Evolutionary conservation across 345 rosid genomes (phyloP).

Genomic region (Eucalyptus shirleyi): DNA sequence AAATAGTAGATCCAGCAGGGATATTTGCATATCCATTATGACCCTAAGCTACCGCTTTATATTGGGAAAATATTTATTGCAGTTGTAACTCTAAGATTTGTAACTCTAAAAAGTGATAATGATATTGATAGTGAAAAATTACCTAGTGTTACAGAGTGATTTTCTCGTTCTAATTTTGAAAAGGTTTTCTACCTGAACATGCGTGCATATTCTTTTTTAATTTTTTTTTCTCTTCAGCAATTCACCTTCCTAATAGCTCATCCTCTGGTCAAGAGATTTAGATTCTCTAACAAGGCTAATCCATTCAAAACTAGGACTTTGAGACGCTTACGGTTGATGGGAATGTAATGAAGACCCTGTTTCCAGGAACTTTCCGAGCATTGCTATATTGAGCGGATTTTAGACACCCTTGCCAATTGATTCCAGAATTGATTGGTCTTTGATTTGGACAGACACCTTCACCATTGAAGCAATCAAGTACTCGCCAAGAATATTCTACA

Average conservation of each 20-base stretch:
- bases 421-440: no score
- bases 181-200: rapidly evolving
- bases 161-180: no score
- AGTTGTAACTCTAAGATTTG: no score
- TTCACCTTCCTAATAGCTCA: rapidly evolving
- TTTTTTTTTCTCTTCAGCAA: rapidly evolving
- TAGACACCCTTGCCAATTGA: neutral
- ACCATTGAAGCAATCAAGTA: neutral
- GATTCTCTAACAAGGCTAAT: neutral
- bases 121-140: no score
- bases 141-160: no score
- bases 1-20: rapidly evolving
- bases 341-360: neutral
- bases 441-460: neutral
- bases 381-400: neutral
- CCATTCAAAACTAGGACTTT: neutral
- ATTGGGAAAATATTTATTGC: no score
- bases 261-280: neutral
- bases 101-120: rapidly evolving
- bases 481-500: no score
- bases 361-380: neutral
- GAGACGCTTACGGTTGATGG: neutral
- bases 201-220: neutral
- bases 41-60: neutral
- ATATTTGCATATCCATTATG: rapidly evolving